Evolutionary conservation across 495 filamentous ascomycete species (phyloP).

Genomic region (Talaromyces trachyspermus): DNA sequence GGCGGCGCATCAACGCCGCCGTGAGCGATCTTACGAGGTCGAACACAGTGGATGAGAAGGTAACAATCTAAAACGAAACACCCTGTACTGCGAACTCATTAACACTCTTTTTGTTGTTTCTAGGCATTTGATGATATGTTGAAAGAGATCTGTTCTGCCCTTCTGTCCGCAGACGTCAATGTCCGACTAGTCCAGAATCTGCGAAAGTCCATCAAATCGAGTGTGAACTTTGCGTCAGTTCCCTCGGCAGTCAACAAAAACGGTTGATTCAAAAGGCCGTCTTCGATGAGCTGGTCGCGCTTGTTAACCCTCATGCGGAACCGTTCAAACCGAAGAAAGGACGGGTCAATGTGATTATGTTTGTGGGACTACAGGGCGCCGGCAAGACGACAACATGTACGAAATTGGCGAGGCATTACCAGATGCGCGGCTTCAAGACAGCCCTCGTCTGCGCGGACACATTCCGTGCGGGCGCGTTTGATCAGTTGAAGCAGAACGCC

Average conservation of each 20-base stretch:
- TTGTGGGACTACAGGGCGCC: constrained; percentile 92
- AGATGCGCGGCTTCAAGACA: constrained; percentile 85
- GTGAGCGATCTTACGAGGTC: constrained; percentile 89
- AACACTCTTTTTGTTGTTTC: not conserved
- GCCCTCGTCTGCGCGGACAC: constrained; percentile 97
- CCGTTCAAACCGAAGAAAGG: constrained; percentile 97
- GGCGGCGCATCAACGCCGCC: constrained; percentile 95
- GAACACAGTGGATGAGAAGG: constrained; percentile 93
- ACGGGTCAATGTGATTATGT: constrained; percentile 96
- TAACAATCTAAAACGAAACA: too few relatives aligned
- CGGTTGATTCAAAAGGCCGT: constrained; percentile 96
- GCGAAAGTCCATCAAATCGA: constrained; percentile 83
- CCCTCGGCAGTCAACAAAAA: constrained; percentile 88
- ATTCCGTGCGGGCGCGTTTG: constrained; percentile 95
- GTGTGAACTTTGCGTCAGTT: constrained; percentile 89
- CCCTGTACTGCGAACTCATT: not conserved
- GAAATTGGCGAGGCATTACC: constrained; percentile 92
- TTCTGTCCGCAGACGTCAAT: constrained; percentile 94
- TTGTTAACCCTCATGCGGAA: constrained; percentile 93
- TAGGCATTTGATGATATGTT: constrained; percentile 97
- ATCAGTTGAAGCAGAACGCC: constrained; percentile 97
- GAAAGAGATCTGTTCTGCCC: constrained; percentile 89
- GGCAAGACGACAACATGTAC: constrained; percentile 99
- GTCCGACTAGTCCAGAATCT: constrained; percentile 87
- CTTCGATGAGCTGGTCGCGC: constrained; percentile 90